Evolutionary conservation across 1,284 basidiomycete genomes (phyloP).

Genomic region (Apiotrichum sp.): DNA sequence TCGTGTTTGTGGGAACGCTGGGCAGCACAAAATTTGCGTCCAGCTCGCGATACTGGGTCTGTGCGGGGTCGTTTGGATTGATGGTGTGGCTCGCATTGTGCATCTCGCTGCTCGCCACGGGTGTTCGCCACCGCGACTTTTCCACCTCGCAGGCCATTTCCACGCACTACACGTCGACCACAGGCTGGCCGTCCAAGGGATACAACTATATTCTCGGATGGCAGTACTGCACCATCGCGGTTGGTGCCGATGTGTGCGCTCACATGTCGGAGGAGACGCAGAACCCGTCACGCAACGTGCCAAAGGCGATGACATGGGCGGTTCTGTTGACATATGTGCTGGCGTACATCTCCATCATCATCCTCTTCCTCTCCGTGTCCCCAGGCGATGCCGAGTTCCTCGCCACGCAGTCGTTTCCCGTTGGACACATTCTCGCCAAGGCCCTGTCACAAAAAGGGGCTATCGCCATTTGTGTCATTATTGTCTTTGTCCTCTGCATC

Average conservation of each 20-base stretch:
- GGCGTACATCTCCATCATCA: conserved; percentile 41
- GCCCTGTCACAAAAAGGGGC: conserved; percentile 32
- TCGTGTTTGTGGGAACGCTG: conserved; percentile 32
- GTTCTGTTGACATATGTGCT: conserved; percentile 35
- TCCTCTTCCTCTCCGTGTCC: conserved; percentile 37
- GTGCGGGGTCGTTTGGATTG: conserved; percentile 20
- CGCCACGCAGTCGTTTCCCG: conserved; percentile 31
- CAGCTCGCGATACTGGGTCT: conserved; percentile 39
- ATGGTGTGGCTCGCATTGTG: conserved; percentile 34
- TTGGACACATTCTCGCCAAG: conserved; percentile 38
- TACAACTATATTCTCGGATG: conserved; percentile 44
- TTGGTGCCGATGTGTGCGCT: conserved; percentile 24
- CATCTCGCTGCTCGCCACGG: conserved; percentile 34
- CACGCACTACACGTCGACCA: conserved; percentile 25
- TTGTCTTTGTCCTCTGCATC: conserved; percentile 32
- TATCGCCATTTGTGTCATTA: conserved; percentile 31
- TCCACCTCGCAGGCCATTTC: conserved; percentile 9
- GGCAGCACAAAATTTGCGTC: conserved; percentile 38
- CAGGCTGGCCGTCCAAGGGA: conserved; percentile 29
- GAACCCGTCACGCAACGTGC: conserved; percentile 44
- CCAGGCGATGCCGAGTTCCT: conserved; percentile 28
- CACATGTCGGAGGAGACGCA: conserved; percentile 46
- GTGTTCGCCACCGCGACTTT: conserved; percentile 17
- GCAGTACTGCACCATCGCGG: conserved; percentile 40
- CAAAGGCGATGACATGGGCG: conserved; percentile 40